A percentile compares a stretch with the other conserved stretches of the same genome.
Conservation (phyloP, 2,329 filamentous ascomycete species). For the Penicillium sp. region DNA sequence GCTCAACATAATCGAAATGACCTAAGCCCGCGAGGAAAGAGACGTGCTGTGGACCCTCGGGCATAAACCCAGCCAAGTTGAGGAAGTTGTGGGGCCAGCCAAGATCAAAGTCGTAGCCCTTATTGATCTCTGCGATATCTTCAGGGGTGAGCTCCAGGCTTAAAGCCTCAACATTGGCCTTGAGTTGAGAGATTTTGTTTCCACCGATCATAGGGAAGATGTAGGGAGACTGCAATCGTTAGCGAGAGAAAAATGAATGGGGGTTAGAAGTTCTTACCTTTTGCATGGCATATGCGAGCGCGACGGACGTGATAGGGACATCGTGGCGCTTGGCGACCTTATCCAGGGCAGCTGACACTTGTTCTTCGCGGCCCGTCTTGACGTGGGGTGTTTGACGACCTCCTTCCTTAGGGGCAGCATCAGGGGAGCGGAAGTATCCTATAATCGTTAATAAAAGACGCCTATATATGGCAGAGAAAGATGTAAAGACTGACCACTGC, state of each 20-base stretch:
- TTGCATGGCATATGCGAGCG: neutral
- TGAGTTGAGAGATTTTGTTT: neutral
- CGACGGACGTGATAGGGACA: neutral
- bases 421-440: too few species aligned
- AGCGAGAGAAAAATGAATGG: too few species aligned
- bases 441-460: too few species aligned
- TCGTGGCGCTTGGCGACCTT: neutral
- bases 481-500: conserved; percentile 55
- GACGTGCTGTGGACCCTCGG: too few species aligned
- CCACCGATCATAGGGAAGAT: neutral
- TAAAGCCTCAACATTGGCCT: neutral
- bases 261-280: neutral
- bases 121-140: neutral
- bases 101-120: neutral
- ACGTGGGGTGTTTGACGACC: conserved; percentile 31
- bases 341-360: neutral
- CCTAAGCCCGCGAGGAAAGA: too few species aligned
- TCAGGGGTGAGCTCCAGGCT: neutral
- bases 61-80: too few species aligned
- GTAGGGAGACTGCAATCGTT: too few species aligned
- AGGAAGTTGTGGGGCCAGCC: neutral
- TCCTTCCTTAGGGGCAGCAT: conserved; percentile 43
- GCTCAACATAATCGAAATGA: too few species aligned
- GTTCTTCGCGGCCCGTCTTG: neutral
- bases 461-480: conserved; percentile 30